Evolutionary conservation across 2,329 filamentous ascomycete genomes (phyloP).

Genomic region (Talaromyces sp.): DNA sequence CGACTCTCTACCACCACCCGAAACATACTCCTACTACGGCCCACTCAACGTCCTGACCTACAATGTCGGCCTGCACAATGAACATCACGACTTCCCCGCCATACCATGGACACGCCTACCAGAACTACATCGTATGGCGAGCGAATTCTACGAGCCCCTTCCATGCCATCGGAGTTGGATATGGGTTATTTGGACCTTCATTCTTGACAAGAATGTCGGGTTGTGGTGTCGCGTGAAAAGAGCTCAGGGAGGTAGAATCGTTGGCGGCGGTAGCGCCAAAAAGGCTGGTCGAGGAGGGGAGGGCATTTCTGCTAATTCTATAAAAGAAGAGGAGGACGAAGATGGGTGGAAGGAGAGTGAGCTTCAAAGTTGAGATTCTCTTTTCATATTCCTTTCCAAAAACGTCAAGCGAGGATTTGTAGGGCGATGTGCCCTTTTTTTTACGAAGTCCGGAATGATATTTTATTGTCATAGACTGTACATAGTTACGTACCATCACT

Average conservation of each 20-base stretch:
- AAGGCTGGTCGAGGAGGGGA: slow-evolving; percentile 38
- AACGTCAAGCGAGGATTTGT: neutral
- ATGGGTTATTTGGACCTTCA: slow-evolving; percentile 91
- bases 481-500: neutral
- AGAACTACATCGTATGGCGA: slow-evolving; percentile 69
- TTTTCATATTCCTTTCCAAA: neutral
- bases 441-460: neutral
- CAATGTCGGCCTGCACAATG: slow-evolving; percentile 96
- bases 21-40: slow-evolving; percentile 97
- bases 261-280: slow-evolving; percentile 42
- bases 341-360: slow-evolving; percentile 64
- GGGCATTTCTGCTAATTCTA: slow-evolving; percentile 40
- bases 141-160: slow-evolving; percentile 85
- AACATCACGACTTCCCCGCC: slow-evolving; percentile 98
- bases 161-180: slow-evolving; percentile 87
- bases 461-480: neutral
- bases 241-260: slow-evolving; percentile 65
- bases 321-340: slow-evolving; percentile 41
- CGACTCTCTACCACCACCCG: slow-evolving; percentile 66
- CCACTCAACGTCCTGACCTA: slow-evolving; percentile 88
- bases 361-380: slow-evolving; percentile 55
- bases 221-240: slow-evolving; percentile 91
- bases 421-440: neutral
- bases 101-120: slow-evolving; percentile 89
- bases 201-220: slow-evolving; percentile 82